phyloP scores from a whole-genome alignment of 129 eudicot genomes.

The Helianthus tuberosus region DNA sequence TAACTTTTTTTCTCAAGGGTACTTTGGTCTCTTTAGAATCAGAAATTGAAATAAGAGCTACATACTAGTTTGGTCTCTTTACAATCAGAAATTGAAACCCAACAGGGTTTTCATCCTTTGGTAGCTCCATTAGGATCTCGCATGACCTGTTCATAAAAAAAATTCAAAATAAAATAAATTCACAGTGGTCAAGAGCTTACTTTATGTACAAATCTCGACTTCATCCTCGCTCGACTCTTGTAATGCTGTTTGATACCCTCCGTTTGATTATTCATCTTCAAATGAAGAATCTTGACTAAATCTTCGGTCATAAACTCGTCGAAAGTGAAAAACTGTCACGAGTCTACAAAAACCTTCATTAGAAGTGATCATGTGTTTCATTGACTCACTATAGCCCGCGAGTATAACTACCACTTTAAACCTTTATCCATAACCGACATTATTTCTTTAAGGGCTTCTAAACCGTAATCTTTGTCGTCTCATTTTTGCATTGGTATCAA shows the following conservation, averaged over 20 bases:
- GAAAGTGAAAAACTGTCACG: constrained; percentile 16
- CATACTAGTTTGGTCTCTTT: neutral
- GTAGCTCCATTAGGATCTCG: too few relatives aligned
- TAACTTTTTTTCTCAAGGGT: neutral
- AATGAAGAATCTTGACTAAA: constrained; percentile 12
- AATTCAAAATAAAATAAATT: too few relatives aligned
- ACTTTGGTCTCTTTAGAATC: neutral
- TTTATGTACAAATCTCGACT: too few relatives aligned
- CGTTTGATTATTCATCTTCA: constrained; percentile 11
- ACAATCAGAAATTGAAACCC: too few relatives aligned
- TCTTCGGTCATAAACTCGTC: constrained; percentile 11
- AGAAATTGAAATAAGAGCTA: neutral
- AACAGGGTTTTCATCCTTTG: too few relatives aligned
- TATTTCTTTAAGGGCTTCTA: constrained; percentile 96
- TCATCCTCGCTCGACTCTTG: too few relatives aligned
- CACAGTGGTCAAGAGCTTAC: too few relatives aligned
- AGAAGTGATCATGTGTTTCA: constrained; percentile 9
- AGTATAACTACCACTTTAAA: constrained; percentile 4
- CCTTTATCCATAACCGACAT: constrained; percentile 75
- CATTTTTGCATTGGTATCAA: constrained; percentile 25
- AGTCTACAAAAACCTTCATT: constrained; percentile 10
- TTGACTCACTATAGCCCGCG: constrained; percentile 10
- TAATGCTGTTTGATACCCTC: too few relatives aligned
- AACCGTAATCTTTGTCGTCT: constrained; percentile 77
- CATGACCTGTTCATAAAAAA: too few relatives aligned